Base-by-base conservation (phyloP, 495 filamentous ascomycete species). In the Penicillium lividum region DNA sequence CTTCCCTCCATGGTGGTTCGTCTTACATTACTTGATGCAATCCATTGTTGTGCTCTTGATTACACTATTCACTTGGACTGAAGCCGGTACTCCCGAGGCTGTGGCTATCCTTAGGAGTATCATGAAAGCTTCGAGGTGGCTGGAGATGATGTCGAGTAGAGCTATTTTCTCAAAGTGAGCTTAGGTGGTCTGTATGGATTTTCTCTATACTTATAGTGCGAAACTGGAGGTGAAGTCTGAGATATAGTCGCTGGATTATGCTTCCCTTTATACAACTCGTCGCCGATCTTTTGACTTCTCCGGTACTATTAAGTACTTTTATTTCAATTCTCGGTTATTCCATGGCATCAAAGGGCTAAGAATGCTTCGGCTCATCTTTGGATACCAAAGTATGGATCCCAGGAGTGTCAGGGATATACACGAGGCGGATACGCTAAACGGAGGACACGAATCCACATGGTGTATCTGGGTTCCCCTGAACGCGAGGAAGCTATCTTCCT, bases 21-120 rank as follows among this genome's bases (percentile, higher is more conserved):
- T 83, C 8, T 66, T 88, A 5, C 85, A 88, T 64, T 80, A 81
- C 52, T 55, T 88, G 6, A 84, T 85, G 73, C 82, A 86, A 66
- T 80, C 83, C 1, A 71, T 74, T 1, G 79, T 74, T 4, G 71
- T 87, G 18, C 66, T 87, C 5, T 73, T 87, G 59, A 68, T 85
- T 9, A 80, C 86, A 57, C 68, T 84, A 22, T 77, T 77, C 5
- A 75, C 65, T 58, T 22, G 70, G 72, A 53, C 79, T 76, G 59
- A 69, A 71, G 34, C 76, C 66, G 16, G 59, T 67, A 48, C 47
- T 3, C 8, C 44, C 5, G 72, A 80, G 57, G 70, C 73, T n/a
- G 70, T 67, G 16, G 64, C 67, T 2, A 68, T 83, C 7, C 57
- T 78, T 6, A 51, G 64, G 9, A 72, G 76, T 15, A 63, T 80